These are phyloP conservation scores for Berkeleyomyces basicola DNA, from an alignment of 2,329 filamentous ascomycete species.

Conservation along the genomic window DNA sequence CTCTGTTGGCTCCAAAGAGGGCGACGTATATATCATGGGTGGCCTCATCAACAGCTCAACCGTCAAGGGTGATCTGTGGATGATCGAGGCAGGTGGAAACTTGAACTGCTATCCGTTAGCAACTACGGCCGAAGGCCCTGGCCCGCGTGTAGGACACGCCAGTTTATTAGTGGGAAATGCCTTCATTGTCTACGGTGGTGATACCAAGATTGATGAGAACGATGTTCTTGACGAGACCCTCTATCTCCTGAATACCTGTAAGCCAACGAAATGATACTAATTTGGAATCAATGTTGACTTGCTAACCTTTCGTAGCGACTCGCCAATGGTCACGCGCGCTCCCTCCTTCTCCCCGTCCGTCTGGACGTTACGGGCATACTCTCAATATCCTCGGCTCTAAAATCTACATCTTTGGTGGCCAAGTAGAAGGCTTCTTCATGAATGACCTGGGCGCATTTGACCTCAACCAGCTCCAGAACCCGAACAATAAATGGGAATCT, in stretches of 20 bases:
- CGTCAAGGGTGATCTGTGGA: conserved; percentile 94
- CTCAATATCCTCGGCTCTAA: conserved; percentile 93
- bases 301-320: conserved; percentile 45
- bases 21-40: conserved; percentile 94
- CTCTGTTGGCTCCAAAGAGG: conserved; percentile 81
- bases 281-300: neutral
- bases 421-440: conserved; percentile 96
- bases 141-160: conserved; percentile 84
- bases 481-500: conserved; percentile 86
- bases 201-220: conserved; percentile 89
- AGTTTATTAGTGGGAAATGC: conserved; percentile 93
- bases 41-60: conserved; percentile 88
- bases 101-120: conserved; percentile 83
- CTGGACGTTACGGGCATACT: conserved; percentile 88
- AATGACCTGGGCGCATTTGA: conserved; percentile 94
- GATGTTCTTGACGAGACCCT: conserved; percentile 88
- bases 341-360: conserved; percentile 68
- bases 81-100: conserved; percentile 79
- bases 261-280: conserved; percentile 26
- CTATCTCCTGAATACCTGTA: conserved; percentile 94
- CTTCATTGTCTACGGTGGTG: conserved; percentile 96
- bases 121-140: conserved; percentile 84
- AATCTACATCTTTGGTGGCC: conserved; percentile 93
- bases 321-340: conserved; percentile 94
- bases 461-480: conserved; percentile 80